These are phyloP conservation scores for Triticum monococcum DNA, from an alignment of 176 grass and related monocot genomes.

Conservation along the genomic window DNA sequence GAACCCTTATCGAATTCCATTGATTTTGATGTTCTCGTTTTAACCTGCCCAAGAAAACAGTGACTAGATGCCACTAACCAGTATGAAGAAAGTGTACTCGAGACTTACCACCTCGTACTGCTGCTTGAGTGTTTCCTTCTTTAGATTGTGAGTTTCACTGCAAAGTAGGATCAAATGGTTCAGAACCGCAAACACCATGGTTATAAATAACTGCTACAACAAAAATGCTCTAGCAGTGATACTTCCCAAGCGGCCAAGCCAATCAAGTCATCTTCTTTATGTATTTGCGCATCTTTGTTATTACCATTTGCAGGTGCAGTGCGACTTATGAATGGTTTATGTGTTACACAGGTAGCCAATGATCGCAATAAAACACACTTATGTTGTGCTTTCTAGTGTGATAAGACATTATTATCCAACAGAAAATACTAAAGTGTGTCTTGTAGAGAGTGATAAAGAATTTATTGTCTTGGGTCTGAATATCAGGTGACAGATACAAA, in stretches of 20 bases:
- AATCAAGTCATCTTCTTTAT: not conserved
- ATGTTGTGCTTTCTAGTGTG: not conserved
- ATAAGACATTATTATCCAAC: not conserved
- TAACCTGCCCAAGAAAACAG: slow-evolving; percentile 54
- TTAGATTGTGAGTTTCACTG: slow-evolving; percentile 84
- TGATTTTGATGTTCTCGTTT: slow-evolving; percentile 63
- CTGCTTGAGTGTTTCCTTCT: slow-evolving; percentile 71
- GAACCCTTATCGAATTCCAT: slow-evolving; percentile 49
- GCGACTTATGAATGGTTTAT: not conserved
- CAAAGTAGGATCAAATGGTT: slow-evolving; percentile 22
- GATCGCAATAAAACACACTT: not conserved
- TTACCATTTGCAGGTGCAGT: not conserved
- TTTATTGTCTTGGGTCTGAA: not conserved
- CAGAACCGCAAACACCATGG: not conserved
- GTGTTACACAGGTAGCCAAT: not conserved
- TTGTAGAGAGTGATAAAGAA: not conserved
- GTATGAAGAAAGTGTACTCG: slow-evolving; percentile 8
- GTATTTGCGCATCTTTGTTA: not conserved
- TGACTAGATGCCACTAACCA: not conserved
- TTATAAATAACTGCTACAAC: not conserved
- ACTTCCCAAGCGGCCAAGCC: not conserved
- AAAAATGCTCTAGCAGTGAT: slow-evolving; percentile 8
- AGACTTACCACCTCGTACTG: slow-evolving; percentile 76
- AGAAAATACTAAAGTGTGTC: not conserved
- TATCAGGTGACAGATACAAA: not conserved